Percentiles rank a stretch among this genome's conserved stretches.
Conservation (phyloP, 345 rosid genomes). For the Diplotaxis tenuifolia region DNA sequence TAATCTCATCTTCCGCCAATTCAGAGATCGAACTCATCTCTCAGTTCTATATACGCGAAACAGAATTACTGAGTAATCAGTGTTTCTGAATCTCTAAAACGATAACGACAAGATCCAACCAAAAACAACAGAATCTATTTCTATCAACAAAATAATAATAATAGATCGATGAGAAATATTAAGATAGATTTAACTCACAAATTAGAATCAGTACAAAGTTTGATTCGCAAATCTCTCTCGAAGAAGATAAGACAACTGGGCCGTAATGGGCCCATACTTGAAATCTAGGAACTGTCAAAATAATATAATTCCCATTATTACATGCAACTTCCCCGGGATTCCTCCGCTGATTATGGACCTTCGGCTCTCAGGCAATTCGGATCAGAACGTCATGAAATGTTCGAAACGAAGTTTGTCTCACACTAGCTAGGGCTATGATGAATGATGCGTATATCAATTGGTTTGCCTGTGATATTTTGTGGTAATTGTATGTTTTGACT, state of each 20-base stretch:
- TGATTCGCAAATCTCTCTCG: not conserved
- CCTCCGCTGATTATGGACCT: not conserved
- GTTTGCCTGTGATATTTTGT: not conserved
- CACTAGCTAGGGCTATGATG: not conserved
- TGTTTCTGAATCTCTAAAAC: not conserved
- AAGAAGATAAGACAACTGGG: not conserved
- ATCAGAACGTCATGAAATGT: not conserved
- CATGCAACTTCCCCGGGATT: not conserved
- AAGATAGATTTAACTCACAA: not conserved
- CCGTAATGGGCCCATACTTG: too few species aligned
- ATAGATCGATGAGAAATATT: not conserved
- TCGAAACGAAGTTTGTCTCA: not conserved
- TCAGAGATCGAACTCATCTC: constrained; percentile 49
- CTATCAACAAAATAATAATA: not conserved
- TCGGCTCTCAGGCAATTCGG: not conserved
- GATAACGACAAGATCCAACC: not conserved
- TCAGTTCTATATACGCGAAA: not conserved
- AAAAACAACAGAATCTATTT: not conserved
- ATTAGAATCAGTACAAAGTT: not conserved
- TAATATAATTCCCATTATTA: too few species aligned
- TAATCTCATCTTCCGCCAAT: constrained; percentile 38
- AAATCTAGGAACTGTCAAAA: too few species aligned
- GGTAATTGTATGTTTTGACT: not conserved
- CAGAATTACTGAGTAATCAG: not conserved
- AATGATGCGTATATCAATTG: not conserved